These are phyloP conservation scores for Inga leiocalycina DNA, from an alignment of 306 rosid species.

Conservation along the genomic window DNA sequence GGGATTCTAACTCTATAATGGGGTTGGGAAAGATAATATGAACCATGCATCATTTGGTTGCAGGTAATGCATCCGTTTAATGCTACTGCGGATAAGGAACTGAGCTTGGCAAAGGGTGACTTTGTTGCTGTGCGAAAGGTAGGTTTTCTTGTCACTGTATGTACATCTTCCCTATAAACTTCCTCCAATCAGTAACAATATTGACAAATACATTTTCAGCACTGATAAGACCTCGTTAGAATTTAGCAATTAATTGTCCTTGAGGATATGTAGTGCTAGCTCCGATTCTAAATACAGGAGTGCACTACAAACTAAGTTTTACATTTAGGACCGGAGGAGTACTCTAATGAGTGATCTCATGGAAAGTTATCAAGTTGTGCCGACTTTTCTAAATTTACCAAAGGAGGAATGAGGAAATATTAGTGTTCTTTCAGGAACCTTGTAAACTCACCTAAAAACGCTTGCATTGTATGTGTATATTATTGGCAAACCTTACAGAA, in stretches of 20 bases:
- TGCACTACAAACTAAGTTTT: too few relatives aligned
- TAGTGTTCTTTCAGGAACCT: not conserved
- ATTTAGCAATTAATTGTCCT: too few relatives aligned
- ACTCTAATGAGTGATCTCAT: not conserved
- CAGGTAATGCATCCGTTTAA: conserved; percentile 80
- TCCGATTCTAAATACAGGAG: too few relatives aligned
- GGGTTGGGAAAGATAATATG: not conserved
- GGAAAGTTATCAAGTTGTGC: not conserved
- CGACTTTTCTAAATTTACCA: not conserved
- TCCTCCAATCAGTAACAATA: conserved; percentile 1
- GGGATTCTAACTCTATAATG: not conserved
- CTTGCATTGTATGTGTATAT: not conserved
- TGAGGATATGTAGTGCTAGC: not conserved
- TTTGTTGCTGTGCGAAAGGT: conserved; percentile 92
- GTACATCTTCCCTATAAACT: conserved; percentile 2
- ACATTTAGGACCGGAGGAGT: too few relatives aligned
- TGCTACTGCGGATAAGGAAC: conserved; percentile 83
- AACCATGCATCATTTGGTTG: conserved; percentile 23
- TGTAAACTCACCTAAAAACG: not conserved
- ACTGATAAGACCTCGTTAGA: not conserved
- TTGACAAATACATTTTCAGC: not conserved
- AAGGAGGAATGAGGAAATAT: not conserved
- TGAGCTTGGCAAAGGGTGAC: conserved; percentile 87
- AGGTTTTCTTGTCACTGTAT: conserved; percentile 32
- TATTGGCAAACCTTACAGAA: not conserved